Evolutionary conservation across 306 rosid genomes (phyloP), one percentile per base, ranked within the genome.

Genomic region (Sophora flavescens): DNA sequence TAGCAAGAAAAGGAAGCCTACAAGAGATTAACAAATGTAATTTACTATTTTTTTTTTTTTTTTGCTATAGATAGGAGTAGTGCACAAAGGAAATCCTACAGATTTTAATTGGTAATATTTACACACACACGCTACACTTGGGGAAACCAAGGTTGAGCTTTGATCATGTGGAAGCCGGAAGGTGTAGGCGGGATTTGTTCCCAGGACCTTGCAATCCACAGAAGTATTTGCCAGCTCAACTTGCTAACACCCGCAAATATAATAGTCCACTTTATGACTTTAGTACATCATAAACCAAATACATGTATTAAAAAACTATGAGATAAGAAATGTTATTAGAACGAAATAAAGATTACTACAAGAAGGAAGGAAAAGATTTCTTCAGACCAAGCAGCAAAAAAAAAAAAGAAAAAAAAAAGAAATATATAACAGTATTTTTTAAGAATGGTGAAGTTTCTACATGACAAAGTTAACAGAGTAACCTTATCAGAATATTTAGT

Each of bases 401-500:
- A 42, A 26, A 1, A 22, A 22, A 26, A 1, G 1, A 22, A 22
- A 22, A 22, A 22, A 15, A 68, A 36, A 57, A 30, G 51, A 42
- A 9, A 80, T 45, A 33, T 3, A 51, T 56, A 36, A 13, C 15
- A 30, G 12, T 11, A 59, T 18, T 22, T 22, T 22, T 22, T 18
- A 66, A 42, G 63, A 54, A 44, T 2, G 1, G 53, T 58, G 56
- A 80, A 38, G 11, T 76, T 57, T 73, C 33, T 18, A 60, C 65
- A 68, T 11, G 35, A 74, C 28, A 18, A 72, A 54, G 47, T 36
- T 32, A 53, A 14, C 38, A 18, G 48, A 30, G 56, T 70, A 77
- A 94, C 98, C 98, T 95, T 95, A 56, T 90, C 96, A n/a, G 88
- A 87, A 77, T 92, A 84, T 50, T 87, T 79, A 76, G 84, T 83